Conservation (phyloP, 2,329 filamentous ascomycete species). For the Sporothrix mexicana region DNA sequence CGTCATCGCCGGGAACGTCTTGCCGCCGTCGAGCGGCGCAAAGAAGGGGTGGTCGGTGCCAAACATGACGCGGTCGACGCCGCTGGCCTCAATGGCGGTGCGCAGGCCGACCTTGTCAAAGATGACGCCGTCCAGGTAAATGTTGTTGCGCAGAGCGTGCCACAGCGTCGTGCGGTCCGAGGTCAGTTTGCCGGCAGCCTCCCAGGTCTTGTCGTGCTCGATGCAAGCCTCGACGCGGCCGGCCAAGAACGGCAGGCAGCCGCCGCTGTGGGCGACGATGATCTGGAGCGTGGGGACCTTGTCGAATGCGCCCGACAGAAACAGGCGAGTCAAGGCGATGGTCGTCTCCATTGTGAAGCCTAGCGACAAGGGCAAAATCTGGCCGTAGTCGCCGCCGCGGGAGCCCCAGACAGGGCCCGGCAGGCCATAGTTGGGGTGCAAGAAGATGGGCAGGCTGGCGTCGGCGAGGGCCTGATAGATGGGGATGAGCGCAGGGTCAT, state of each 20-base stretch:
- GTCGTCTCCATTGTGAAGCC: slow-evolving; percentile 89
- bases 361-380: slow-evolving; percentile 78
- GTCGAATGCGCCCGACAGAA: slow-evolving; percentile 79
- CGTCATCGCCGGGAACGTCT: slow-evolving; percentile 66
- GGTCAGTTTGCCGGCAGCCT: slow-evolving; percentile 61
- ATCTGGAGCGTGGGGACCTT: slow-evolving; percentile 69
- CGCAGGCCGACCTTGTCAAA: slow-evolving; percentile 73
- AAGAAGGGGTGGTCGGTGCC: slow-evolving; percentile 83
- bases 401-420: slow-evolving; percentile 78
- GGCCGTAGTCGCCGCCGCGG: slow-evolving; percentile 71
- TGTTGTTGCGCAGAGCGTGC: slow-evolving; percentile 68
- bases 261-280: slow-evolving; percentile 81
- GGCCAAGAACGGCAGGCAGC: slow-evolving; percentile 81
- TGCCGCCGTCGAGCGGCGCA: slow-evolving; percentile 66
- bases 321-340: slow-evolving; percentile 82
- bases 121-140: slow-evolving; percentile 82
- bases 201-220: slow-evolving; percentile 75
- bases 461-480: slow-evolving; percentile 72
- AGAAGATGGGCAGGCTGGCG: slow-evolving; percentile 69
- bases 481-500: slow-evolving; percentile 72
- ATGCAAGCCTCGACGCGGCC: slow-evolving; percentile 84
- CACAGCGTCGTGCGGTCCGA: slow-evolving; percentile 56
- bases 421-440: slow-evolving; percentile 87
- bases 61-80: slow-evolving; percentile 74
- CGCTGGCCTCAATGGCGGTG: slow-evolving; percentile 67